Conservation (phyloP, 2,329 filamentous ascomycete species). For the Emericellopsis atlantica region DNA sequence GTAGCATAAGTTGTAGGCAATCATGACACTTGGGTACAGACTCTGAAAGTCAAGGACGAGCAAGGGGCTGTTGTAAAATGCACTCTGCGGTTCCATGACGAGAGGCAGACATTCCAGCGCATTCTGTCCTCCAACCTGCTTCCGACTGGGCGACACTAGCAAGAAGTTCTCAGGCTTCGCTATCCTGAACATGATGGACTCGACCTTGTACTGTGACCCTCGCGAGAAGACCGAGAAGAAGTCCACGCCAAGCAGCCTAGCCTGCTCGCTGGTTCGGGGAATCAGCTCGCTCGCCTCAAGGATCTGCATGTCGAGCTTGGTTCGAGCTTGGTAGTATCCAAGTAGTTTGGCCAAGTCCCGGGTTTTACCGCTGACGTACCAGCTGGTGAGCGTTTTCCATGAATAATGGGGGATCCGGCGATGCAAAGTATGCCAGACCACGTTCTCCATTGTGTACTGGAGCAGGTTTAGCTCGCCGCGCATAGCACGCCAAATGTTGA, state of each 20-base stretch:
- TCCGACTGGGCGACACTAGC: conserved; percentile 76
- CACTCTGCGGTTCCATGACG: conserved; percentile 95
- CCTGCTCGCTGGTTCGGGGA: conserved; percentile 84
- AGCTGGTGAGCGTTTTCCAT: conserved; percentile 64
- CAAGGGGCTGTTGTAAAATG: conserved; percentile 82
- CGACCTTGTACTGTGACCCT: conserved; percentile 96
- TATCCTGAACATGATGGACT: conserved; percentile 97
- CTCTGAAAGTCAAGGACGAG: conserved; percentile 93
- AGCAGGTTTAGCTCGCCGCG: conserved; percentile 79
- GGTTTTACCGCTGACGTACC: conserved; percentile 61
- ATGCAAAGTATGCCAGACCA: conserved; percentile 82
- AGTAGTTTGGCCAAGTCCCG: conserved; percentile 63
- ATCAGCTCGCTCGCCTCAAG: conserved; percentile 84
- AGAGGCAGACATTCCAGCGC: conserved; percentile 87
- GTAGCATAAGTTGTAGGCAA: conserved; percentile 98
- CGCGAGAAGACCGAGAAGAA: conserved; percentile 94
- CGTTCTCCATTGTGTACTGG: conserved; percentile 94
- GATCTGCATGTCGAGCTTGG: conserved; percentile 78
- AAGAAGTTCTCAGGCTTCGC: conserved; percentile 94
- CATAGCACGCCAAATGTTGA: conserved; percentile 97
- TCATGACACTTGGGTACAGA: conserved; percentile 95
- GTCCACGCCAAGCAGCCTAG: conserved; percentile 81
- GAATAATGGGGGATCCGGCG: conserved; percentile 79
- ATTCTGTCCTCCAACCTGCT: conserved; percentile 89
- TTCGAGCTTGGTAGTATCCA: conserved; percentile 63